Base-by-base conservation (phyloP, 495 filamentous ascomycete genomes). In the Aspergillus affinis region DNA sequence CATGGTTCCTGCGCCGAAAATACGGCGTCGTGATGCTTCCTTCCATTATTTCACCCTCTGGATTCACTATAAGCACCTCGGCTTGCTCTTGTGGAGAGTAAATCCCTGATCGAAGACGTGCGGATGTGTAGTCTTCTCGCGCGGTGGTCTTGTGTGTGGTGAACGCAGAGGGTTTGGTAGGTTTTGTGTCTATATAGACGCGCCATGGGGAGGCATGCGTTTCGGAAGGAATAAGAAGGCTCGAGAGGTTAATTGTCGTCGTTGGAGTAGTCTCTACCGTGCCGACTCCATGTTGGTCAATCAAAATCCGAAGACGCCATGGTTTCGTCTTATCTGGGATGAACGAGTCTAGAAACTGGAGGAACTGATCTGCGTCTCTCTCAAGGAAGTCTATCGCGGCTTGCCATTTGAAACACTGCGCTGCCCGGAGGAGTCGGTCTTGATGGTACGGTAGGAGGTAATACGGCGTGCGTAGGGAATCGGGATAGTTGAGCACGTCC, bases 371-470 rank as follows among this genome's bases (percentile, higher is more conserved):
- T 12, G 68, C 29, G 30, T 75, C 72, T 57, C 69, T 61, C 32
- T 71, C 62, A 20, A 77, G 68, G 60, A 75, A 75, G 0, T 55
- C 36, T 17, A 67, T 21, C 10, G 74, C 75, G 30, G 65, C 49
- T 4, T 62, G 26, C 86, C 87, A 93, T 23, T 77, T 66, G 73
- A 92, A 96, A 60, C 89, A 75, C 29, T 74, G 72, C 0, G 90
- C 91, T 26, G 91, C 90, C 57, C 79, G 77, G 48, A 92, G 80
- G 67, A 97, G 84, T n/a, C 86, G 91, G 66, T 94, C 89, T 20
- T 84, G 85, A 71, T 98, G 93, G 72, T 87, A 88, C 48, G 82
- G 73, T 13, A 96, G 82, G 77, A 97, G 90, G 75, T 96, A 97
- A 66, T 94, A 88, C 1, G 86, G 86, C n/a, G 84, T 86, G 19